Conservation (phyloP, 306 rosid genomes). For the Ormosia semicastrata region DNA sequence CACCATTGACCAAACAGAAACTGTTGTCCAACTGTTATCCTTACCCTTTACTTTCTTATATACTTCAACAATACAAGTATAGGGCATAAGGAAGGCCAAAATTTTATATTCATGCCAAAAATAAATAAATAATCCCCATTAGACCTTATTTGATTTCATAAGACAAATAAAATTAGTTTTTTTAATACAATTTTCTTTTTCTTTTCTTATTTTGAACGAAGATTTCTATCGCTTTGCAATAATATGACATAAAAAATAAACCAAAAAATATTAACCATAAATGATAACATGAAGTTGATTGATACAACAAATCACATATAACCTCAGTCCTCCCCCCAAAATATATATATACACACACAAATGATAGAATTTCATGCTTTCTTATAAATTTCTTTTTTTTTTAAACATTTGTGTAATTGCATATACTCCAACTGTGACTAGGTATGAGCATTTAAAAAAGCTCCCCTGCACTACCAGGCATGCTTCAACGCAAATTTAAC, state of each 20-base stretch:
- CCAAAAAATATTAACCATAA: neutral
- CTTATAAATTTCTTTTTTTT: neutral
- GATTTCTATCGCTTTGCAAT: neutral
- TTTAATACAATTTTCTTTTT: neutral
- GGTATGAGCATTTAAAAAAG: no score
- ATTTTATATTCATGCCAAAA: neutral
- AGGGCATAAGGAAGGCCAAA: neutral
- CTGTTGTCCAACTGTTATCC: neutral
- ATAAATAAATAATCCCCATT: neutral
- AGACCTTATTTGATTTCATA: neutral
- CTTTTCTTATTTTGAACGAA: neutral
- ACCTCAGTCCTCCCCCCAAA: no score
- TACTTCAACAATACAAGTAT: neutral
- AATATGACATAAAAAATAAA: neutral
- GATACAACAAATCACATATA: no score
- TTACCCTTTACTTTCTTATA: neutral
- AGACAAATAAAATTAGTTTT: neutral
- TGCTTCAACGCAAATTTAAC: conserved; percentile 10
- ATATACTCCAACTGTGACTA: neutral
- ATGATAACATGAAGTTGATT: neutral
- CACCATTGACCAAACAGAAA: neutral
- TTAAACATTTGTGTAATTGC: neutral
- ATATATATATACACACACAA: no score
- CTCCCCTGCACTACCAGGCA: neutral
- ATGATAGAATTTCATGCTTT: no score